Evolutionary conservation across 768 basidiomycete genomes (phyloP), one percentile per base, ranked within the genome.

Genomic region (Tephrocybe rancida): DNA sequence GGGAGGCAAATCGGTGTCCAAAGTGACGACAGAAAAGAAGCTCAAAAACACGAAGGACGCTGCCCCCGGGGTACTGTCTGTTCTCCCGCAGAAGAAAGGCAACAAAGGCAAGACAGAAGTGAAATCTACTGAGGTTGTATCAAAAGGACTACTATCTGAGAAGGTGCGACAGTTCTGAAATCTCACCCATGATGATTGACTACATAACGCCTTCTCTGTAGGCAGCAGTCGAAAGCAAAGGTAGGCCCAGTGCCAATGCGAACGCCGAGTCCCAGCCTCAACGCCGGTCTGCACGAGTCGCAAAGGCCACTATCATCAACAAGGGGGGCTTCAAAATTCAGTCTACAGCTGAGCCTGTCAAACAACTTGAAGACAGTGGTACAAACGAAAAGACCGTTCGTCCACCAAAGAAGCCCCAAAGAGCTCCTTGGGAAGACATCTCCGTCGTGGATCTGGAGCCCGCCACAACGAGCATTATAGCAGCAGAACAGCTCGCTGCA

Each of bases 1-100:
- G 48, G 61, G 35, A 8, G 69, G 67, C 25, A 67, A 64, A 46
- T 32, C 57, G 1, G 30, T 16, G 26, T 3, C n/a, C 24, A 25
- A n/a, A 41, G 10, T 11, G 25, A 35, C 18, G 13, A 26, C 13
- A 6, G 24, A 18, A 11, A 30, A 21, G 13, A 46, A 39, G 25
- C 34, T 22, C 14, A 24, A 18, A 32, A 16, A 5, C 9, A 22
- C 14, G 29, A 37, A 22, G 30, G 32, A 56, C 4, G 21, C 27
- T 38, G 25, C 29, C 19, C n/a, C 35, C 16, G 32, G 41, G 10
- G 5, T 24, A n/a, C 25, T 16, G 2, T 25, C 32, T 13, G 18
- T 13, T 8, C 22, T n/a, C 25, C 26, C 41, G 7, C 19, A 11
- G 6, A 44, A 37, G 48, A 27, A 24, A 27, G 19, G 18, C 14